Percentiles rank a stretch among this genome's conserved stretches.
These are phyloP conservation scores for Teunomyces funiuensis DNA, from an alignment of 805 yeast species.

Conservation along the genomic window DNA sequence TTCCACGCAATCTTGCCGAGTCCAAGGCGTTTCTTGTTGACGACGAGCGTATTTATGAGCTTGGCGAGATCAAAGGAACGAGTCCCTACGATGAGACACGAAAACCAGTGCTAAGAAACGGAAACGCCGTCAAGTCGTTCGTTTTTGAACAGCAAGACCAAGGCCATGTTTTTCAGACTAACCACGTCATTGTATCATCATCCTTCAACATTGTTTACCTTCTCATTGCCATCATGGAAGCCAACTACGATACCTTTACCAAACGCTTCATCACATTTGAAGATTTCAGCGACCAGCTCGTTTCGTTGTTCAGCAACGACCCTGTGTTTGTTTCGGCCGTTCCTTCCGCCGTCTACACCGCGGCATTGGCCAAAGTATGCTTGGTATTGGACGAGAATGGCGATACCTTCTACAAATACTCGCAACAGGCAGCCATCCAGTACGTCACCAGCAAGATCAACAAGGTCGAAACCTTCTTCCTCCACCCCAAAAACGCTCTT, in stretches of 20 bases:
- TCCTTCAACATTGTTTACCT: conserved; percentile 41
- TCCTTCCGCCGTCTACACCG: conserved; percentile 16
- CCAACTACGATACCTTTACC: conserved; percentile 22
- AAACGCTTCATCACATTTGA: conserved; percentile 39
- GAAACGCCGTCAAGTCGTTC: conserved; percentile 43
- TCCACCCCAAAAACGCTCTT: neutral
- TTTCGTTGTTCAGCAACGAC: conserved; percentile 25
- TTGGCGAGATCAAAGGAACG: conserved; percentile 37
- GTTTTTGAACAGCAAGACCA: conserved; percentile 21
- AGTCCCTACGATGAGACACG: conserved; percentile 32
- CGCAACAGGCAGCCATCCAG: conserved; percentile 34
- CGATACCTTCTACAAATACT: conserved; percentile 41
- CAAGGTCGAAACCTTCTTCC: neutral
- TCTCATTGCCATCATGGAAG: conserved; percentile 35
- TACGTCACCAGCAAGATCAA: conserved; percentile 41
- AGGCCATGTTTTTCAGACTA: conserved; percentile 43
- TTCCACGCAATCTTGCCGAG: conserved; percentile 1
- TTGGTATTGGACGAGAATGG: conserved; percentile 33
- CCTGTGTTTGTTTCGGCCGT: conserved; percentile 28
- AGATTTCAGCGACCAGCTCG: conserved; percentile 42
- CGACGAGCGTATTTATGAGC: conserved; percentile 31
- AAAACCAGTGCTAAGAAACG: conserved; percentile 17
- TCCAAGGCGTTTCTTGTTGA: conserved; percentile 8
- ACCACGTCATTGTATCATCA: conserved; percentile 40
- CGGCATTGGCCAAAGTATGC: conserved; percentile 19